Percentiles rank a stretch among this genome's conserved stretches.
Conservation (phyloP, 1,284 basidiomycete genomes). For the Tilletia walkeri region DNA sequence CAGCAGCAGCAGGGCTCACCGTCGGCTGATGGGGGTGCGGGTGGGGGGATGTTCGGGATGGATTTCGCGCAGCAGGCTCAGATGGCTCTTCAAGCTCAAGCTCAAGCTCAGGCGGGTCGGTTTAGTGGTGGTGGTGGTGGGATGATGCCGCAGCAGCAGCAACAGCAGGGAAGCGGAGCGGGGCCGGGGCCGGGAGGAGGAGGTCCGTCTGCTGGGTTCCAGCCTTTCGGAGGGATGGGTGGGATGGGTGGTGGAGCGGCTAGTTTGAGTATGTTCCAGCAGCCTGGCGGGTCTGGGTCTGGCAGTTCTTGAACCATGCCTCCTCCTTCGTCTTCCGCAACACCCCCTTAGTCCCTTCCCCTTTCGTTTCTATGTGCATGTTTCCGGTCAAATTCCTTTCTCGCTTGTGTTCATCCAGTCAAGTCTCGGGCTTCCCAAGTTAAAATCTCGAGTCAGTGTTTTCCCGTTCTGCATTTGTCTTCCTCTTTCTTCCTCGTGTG, state of each 20-base stretch:
- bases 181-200: neutral
- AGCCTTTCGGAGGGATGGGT: slow-evolving; percentile 4
- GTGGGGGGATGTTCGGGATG: neutral
- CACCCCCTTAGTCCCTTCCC: too few relatives aligned
- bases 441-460: too few relatives aligned
- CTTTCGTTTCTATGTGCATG: too few relatives aligned
- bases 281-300: too few relatives aligned
- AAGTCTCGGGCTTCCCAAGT: too few relatives aligned
- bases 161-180: neutral
- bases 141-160: neutral
- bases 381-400: too few relatives aligned
- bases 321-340: too few relatives aligned
- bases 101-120: neutral
- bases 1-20: neutral
- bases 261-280: slow-evolving; percentile 11
- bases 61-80: slow-evolving; percentile 5
- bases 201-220: neutral
- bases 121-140: neutral
- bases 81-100: neutral
- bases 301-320: too few relatives aligned
- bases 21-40: too few relatives aligned
- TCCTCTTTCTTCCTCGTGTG: too few relatives aligned
- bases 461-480: too few relatives aligned
- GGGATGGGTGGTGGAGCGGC: slow-evolving; percentile 3
- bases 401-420: too few relatives aligned